Conservation (phyloP, 2,329 filamentous ascomycete species). For the Rosellinia necatrix region DNA sequence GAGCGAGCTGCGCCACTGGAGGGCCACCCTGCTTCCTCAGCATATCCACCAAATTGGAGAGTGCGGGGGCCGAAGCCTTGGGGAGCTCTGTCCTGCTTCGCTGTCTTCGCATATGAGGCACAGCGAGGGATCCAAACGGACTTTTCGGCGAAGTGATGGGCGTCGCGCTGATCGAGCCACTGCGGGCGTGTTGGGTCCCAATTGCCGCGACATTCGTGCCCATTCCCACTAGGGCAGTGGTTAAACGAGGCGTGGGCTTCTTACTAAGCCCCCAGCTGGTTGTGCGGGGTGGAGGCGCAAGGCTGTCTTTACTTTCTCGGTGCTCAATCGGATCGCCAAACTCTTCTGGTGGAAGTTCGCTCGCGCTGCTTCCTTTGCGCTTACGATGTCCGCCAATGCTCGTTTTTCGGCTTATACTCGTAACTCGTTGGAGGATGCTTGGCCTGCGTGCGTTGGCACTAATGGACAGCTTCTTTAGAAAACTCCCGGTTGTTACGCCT, state of each 20-base stretch:
- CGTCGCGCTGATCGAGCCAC: slow-evolving; percentile 63
- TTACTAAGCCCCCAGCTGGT: slow-evolving; percentile 55
- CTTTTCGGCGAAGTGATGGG: slow-evolving; percentile 60
- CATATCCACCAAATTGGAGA: slow-evolving; percentile 54
- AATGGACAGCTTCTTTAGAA: slow-evolving; percentile 66
- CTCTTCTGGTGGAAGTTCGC: slow-evolving; percentile 41
- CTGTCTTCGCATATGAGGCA: slow-evolving; percentile 52
- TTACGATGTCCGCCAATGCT: slow-evolving; percentile 53
- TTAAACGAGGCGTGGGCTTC: slow-evolving; percentile 60
- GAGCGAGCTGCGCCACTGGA: slow-evolving; percentile 55
- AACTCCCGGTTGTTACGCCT: slow-evolving; percentile 61
- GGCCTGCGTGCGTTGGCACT: slow-evolving; percentile 52
- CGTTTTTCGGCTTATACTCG: slow-evolving; percentile 55
- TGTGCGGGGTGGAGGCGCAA: slow-evolving; percentile 57
- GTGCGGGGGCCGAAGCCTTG: slow-evolving; percentile 44
- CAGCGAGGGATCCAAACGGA: slow-evolving; percentile 50
- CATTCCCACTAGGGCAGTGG: slow-evolving; percentile 62
- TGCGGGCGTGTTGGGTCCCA: slow-evolving; percentile 60
- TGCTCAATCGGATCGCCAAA: slow-evolving; percentile 34
- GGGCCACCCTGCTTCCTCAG: slow-evolving; percentile 59
- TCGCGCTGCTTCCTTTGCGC: slow-evolving; percentile 50
- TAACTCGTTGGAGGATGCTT: slow-evolving; percentile 58
- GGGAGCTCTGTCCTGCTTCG: slow-evolving; percentile 60
- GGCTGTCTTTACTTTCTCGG: slow-evolving; percentile 52
- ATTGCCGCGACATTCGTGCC: slow-evolving; percentile 60